Evolutionary conservation across 371 early-diverging fungal genomes (phyloP).

Genomic region (Basidiobolus heterosporus): DNA sequence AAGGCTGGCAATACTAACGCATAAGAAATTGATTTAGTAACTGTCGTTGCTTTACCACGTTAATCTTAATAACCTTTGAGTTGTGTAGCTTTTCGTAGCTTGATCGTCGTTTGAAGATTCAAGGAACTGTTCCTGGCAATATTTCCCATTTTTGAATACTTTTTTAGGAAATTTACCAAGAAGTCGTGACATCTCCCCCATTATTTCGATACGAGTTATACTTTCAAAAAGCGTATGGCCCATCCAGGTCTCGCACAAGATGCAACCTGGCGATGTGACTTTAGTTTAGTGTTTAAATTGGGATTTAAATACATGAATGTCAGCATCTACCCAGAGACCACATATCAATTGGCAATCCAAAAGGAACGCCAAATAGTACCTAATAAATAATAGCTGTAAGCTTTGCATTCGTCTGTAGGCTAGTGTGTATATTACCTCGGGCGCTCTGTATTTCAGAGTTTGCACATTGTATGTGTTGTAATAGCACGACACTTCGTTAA

Average conservation of each 20-base stretch:
- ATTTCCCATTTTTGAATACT: constrained; percentile 1
- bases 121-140: background rate
- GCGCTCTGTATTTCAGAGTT: constrained; percentile 3
- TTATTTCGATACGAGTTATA: background rate
- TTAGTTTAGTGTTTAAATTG: background rate
- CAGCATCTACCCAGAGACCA: constrained; percentile 4
- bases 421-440: constrained; percentile 1
- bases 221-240: constrained; percentile 3
- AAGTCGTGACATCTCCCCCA: constrained; percentile 1
- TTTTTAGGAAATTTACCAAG: background rate
- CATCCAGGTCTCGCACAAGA: constrained; percentile 3
- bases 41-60: too few species aligned
- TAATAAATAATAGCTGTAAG: background rate
- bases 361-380: constrained; percentile 4
- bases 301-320: background rate
- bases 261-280: constrained; percentile 2
- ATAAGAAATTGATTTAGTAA: background rate
- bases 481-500: background rate
- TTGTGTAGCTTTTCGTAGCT: background rate
- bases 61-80: too few species aligned
- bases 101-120: background rate
- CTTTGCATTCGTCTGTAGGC: too few species aligned
- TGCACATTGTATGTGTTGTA: constrained; percentile 2
- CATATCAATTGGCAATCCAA: constrained; percentile 4
- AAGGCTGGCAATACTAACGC: background rate